Percentiles rank a stretch among this genome's conserved stretches.
Evolutionary conservation across 228 moss, liverwort and hornwort species (phyloP).

Genomic region (Sphagnum fallax): DNA sequence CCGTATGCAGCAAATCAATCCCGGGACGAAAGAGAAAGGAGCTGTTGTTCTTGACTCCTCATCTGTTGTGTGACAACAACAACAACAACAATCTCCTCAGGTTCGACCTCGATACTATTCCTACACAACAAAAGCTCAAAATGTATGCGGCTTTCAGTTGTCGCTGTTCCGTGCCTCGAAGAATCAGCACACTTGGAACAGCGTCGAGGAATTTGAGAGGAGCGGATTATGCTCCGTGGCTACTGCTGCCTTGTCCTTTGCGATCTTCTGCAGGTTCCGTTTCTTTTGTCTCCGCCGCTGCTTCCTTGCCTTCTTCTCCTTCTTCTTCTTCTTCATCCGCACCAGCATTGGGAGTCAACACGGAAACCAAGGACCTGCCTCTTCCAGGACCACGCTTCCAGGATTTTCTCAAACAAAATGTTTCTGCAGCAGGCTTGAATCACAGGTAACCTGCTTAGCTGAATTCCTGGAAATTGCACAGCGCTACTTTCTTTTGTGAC

Average conservation of each 20-base stretch:
- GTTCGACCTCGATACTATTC: background rate
- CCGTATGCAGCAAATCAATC: background rate
- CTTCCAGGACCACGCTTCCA: constrained; percentile 46
- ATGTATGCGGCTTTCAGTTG: constrained; percentile 15
- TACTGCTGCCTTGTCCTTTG: constrained; percentile 9
- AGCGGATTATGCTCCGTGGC: constrained; percentile 10
- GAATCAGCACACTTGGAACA: constrained; percentile 19
- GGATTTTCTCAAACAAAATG: constrained; percentile 61
- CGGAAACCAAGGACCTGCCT: constrained; percentile 20
- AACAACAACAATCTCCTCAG: background rate
- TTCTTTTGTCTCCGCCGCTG: constrained; percentile 12
- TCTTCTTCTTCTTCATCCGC: constrained; percentile 15
- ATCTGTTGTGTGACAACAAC: background rate
- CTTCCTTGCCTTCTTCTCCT: constrained; percentile 6
- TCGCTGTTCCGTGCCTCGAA: constrained; percentile 6
- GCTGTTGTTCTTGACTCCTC: background rate
- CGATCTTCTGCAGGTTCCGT: constrained; percentile 13
- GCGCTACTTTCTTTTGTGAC: too few relatives aligned
- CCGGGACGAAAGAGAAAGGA: background rate
- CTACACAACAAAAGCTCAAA: constrained; percentile 1
- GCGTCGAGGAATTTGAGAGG: constrained; percentile 21
- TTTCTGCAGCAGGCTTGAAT: constrained; percentile 51
- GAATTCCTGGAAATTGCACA: background rate
- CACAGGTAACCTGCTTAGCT: constrained; percentile 39
- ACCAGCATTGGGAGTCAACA: constrained; percentile 8